A percentile compares a stretch with the other conserved stretches of the same genome.
These are phyloP conservation scores for Phyllosticta citriasiana DNA, from an alignment of 2,329 filamentous ascomycete species.

Conservation along the genomic window DNA sequence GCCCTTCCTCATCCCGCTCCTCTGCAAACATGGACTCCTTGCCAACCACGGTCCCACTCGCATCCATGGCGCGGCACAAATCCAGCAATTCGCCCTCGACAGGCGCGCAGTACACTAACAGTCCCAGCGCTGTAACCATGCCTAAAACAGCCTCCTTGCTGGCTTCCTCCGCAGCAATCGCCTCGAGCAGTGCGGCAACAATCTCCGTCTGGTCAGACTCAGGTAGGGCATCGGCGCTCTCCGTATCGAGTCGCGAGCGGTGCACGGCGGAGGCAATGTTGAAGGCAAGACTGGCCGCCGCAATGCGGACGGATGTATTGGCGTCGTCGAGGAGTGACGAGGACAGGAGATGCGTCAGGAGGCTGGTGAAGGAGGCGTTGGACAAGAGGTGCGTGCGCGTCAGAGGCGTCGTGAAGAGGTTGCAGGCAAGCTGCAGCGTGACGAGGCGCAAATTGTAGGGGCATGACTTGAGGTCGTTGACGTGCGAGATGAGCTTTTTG, in stretches of 20 bases:
- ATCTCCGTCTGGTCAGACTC: conserved; percentile 72
- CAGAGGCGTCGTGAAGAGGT: conserved; percentile 67
- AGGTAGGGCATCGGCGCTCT: conserved; percentile 42
- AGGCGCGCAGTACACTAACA: conserved; percentile 61
- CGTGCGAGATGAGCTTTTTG: conserved; percentile 43
- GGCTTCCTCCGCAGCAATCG: conserved; percentile 44
- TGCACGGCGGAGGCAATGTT: conserved; percentile 69
- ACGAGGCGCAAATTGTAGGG: conserved; percentile 80
- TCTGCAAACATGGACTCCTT: conserved; percentile 3
- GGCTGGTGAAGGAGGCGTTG: conserved; percentile 34
- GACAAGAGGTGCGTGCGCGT: conserved; percentile 56
- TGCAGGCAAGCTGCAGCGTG: conserved; percentile 73
- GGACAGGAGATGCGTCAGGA: conserved; percentile 59
- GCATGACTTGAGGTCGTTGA: conserved; percentile 47
- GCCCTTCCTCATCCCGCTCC: neutral
- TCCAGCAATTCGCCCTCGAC: conserved; percentile 68
- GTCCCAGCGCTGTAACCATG: conserved; percentile 64
- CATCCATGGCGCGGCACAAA: conserved; percentile 68
- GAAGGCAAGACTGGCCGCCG: conserved; percentile 73
- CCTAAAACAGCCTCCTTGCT: conserved; percentile 63
- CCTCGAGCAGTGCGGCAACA: conserved; percentile 69
- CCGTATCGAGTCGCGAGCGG: conserved; percentile 43
- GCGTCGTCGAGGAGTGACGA: conserved; percentile 68
- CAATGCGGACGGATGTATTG: conserved; percentile 65
- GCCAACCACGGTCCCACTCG: conserved; percentile 22